Evolutionary conservation across 768 basidiomycete genomes (phyloP).

Genomic region (Lentinula detonsa): DNA sequence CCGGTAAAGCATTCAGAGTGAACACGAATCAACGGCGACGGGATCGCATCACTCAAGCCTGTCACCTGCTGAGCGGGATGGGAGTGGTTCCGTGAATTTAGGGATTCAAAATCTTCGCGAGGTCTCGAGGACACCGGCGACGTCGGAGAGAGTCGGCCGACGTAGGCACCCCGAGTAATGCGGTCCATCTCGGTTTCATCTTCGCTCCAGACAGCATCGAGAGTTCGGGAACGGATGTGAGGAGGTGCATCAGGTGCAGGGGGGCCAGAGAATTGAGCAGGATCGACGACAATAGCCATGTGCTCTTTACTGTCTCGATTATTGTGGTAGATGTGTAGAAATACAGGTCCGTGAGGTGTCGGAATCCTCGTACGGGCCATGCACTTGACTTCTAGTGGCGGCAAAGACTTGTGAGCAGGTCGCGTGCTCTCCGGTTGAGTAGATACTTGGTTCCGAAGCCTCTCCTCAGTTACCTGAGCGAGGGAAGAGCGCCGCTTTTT

Average conservation of each 20-base stretch:
- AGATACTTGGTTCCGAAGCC: conserved; percentile 18
- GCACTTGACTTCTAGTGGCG: conserved; percentile 71
- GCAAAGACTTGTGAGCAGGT: conserved; percentile 14
- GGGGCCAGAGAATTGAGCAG: conserved; percentile 68
- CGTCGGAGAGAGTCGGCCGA: conserved; percentile 68
- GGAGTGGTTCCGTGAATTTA: not conserved
- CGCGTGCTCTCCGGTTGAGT: conserved; percentile 14
- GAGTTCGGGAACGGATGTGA: conserved; percentile 70
- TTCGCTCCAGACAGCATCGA: conserved; percentile 82
- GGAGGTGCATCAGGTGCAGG: conserved; percentile 32
- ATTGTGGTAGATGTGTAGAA: conserved; percentile 94
- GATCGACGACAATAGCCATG: conserved; percentile 90
- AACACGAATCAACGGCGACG: conserved; percentile 84
- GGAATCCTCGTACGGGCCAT: conserved; percentile 98
- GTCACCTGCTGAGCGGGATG: not conserved
- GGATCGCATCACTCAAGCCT: conserved; percentile 28
- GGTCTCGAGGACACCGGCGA: conserved; percentile 41
- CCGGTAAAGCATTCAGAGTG: conserved; percentile 99
- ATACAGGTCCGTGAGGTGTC: conserved; percentile 89
- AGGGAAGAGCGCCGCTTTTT: conserved; percentile 38
- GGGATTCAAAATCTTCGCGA: conserved; percentile 10
- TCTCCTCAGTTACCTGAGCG: conserved; percentile 18
- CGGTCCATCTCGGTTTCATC: conserved; percentile 92
- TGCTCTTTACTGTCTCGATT: conserved; percentile 91
- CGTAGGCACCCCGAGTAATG: conserved; percentile 88